These are phyloP conservation scores for Antrodiella citrinella DNA, from an alignment of 768 basidiomycete genomes.

Conservation along the genomic window DNA sequence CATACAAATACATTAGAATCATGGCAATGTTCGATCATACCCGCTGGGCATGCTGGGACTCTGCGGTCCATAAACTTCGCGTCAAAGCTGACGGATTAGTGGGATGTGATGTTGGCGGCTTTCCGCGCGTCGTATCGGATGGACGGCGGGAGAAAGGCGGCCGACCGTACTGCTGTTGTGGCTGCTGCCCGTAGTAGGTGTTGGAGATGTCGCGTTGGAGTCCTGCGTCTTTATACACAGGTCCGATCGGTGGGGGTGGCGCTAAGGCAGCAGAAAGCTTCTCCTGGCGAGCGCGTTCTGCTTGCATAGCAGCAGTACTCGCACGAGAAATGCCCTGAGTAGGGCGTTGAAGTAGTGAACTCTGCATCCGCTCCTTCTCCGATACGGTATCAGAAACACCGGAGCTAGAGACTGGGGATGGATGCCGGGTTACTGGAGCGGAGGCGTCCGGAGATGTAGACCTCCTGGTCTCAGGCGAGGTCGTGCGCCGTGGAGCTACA, in stretches of 20 bases:
- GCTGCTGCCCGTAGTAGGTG: neutral
- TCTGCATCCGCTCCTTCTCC: too few relatives aligned
- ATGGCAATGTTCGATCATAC: neutral
- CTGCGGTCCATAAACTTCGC: neutral
- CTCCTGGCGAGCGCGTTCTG: constrained; percentile 5
- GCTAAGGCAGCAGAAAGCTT: neutral
- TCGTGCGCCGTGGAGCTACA: constrained; percentile 1
- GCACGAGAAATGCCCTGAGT: constrained; percentile 6
- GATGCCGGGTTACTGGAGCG: constrained; percentile 9
- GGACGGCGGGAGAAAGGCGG: neutral
- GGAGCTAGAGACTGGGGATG: constrained; percentile 12
- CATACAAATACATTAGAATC: neutral
- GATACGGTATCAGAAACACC: constrained; percentile 4
- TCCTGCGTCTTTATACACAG: neutral
- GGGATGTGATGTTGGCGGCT: neutral
- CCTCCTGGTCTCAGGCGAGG: neutral
- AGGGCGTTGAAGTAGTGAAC: constrained; percentile 6
- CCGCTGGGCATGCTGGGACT: neutral
- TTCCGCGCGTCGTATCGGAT: neutral
- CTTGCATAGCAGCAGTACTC: constrained; percentile 12
- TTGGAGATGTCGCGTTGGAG: neutral
- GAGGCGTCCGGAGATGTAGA: constrained; percentile 10
- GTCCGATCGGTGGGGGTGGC: neutral
- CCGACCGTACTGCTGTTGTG: neutral
- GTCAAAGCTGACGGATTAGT: neutral